Base-by-base conservation (phyloP, 805 yeast genomes). In the Wickerhamomyces rabaulensis region DNA sequence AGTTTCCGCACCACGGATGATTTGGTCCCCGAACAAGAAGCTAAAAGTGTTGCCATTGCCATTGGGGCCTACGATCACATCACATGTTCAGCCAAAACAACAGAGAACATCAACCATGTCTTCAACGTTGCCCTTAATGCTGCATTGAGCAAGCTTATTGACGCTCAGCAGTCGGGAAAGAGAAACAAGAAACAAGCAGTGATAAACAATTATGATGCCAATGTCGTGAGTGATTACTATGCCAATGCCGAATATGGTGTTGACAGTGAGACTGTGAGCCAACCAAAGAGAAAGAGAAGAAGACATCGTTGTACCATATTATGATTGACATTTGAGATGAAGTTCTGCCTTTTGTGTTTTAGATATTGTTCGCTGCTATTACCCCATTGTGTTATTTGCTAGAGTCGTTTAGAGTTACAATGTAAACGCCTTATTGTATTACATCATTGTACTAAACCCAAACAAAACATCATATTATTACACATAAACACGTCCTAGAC, bases 31-130 rank as follows among this genome's bases (percentile, higher is more conserved):
- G 52, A 51, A 9, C 3, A n/a, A 17, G 51, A 49, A 12, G 63
- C 55, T 9, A 55, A 56, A 21, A n/a, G 39, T n/a, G 56, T 80
- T 17, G 87, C 90, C 1, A 65, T 70, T 17, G 75, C 75, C 35
- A 73, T 84, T 46, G 85, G 84, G 33, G 92, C 95, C 0, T 69
- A 77, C 27, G 81, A 79, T 5, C 92, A 87, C 61, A 65, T 87
- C 43, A 86, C 84, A 62, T 88, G 96, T 61, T 86, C 95, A 8
- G 88, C 96, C 6, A 83, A 80, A 54, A 69, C 75, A 17, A 79
- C 80, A 71, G 72, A 75, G 47, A 87, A 88, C 47, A 78, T 91
- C 9, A 69, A 70, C 42, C 76, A 79, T 29, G 82, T 89, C 2
- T 90, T 91, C 62, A 75, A 84, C 56, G 68, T 73, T 41, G 88